A percentile compares a stretch with the other conserved stretches of the same genome.
Conservation (phyloP, 1,139 yeast species). For the Pichia inconspicua region DNA sequence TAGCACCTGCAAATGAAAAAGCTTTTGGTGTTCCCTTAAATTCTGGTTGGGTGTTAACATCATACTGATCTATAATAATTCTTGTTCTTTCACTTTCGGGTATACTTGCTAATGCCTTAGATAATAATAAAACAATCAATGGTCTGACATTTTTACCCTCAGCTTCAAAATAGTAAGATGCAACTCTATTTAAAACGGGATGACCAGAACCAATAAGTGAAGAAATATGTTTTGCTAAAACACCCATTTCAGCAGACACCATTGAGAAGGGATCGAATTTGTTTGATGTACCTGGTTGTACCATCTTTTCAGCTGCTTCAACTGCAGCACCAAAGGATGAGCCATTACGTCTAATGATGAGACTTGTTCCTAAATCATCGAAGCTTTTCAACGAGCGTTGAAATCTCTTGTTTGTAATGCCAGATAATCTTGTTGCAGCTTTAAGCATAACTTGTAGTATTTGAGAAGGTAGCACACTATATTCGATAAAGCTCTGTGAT, state of each 20-base stretch:
- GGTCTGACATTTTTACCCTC: conserved; percentile 97
- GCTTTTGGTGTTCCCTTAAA: conserved; percentile 44
- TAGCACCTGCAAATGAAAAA: conserved; percentile 46
- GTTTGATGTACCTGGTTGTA: conserved; percentile 53
- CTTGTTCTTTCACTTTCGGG: conserved; percentile 66
- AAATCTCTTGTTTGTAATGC: neutral
- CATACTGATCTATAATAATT: conserved; percentile 50
- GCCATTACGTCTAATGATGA: conserved; percentile 8
- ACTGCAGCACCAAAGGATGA: conserved; percentile 56
- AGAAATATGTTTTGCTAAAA: conserved; percentile 80
- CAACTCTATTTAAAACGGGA: conserved; percentile 82
- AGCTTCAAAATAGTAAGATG: conserved; percentile 88
- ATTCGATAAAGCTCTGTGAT: no score
- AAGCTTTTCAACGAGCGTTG: neutral
- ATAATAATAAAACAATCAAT: conserved; percentile 69
- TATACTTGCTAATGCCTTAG: conserved; percentile 73
- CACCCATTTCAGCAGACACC: conserved; percentile 93
- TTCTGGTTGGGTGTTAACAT: conserved; percentile 58
- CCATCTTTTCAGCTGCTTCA: conserved; percentile 71
- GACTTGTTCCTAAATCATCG: neutral
- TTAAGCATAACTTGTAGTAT: conserved; percentile 1
- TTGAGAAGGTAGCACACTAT: neutral
- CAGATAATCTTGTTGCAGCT: neutral
- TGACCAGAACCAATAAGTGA: conserved; percentile 85
- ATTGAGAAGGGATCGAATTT: conserved; percentile 75